Base-by-base conservation (phyloP, 2,329 filamentous ascomycete genomes). In the Myriangium duriaei region DNA sequence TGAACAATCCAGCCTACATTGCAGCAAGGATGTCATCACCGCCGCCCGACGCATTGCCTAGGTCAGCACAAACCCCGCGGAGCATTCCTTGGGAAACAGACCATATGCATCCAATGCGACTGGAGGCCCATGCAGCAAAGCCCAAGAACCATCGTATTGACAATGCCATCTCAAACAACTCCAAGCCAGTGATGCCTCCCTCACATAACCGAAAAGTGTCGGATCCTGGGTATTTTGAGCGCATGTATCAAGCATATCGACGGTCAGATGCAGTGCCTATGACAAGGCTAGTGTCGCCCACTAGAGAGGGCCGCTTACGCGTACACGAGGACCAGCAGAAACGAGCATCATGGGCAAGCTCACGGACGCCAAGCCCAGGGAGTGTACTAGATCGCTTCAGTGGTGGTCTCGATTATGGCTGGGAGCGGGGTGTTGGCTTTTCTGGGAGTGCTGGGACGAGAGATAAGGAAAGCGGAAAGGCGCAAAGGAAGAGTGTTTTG, bases 321-420 rank as follows among this genome's bases (percentile, higher is more conserved):
- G 7, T 26, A 7, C 21, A 26, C 7, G 7, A n/a, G 7, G n/a
- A 26, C 21, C 21, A 26, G 21, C 21, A 26, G 21, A 7, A 26
- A n/a, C 21, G 21, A 26, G 7, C n/a, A n/a, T 26, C 21, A 7
- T 26, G 21, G 21, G 21, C 21, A 26, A 26, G 21, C n/a, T 26
- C 21, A n/a, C 7, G n/a, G 21, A 26, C n/a, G 9, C 24, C 15
- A 32, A 40, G 30, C 32, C 31, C 39, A 1, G 44, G 47, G 7
- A 37, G 42, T 10, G 24, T 52, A 7, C 34, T 44, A 10, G 53
- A 59, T 42, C 52, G 58, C 10, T 60, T 53, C 41, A 47, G 48
- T 29, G 59, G 59, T n/a, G 58, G 58, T 1, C 38, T 60, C 11
- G 44, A 46, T 7, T 61, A 57, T 42, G 57, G 54, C 12, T 60